phyloP scores from a whole-genome alignment of 1,284 basidiomycete genomes.

The Gomphus bonarii region DNA sequence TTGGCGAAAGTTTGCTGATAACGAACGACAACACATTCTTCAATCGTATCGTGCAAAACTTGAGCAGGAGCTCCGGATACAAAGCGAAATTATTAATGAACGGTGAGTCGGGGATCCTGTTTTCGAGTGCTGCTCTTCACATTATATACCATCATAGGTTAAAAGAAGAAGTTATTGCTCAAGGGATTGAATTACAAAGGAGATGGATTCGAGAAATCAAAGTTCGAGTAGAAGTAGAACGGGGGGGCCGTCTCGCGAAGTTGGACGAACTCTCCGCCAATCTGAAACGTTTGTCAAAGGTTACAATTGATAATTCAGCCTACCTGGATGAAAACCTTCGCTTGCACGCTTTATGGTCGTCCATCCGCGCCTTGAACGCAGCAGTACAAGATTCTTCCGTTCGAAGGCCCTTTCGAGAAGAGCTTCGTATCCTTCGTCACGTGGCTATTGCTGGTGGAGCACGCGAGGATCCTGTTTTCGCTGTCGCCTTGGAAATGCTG shows the following conservation, averaged over 20 bases:
- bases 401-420: conserved; percentile 79
- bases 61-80: conserved; percentile 76
- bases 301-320: conserved; percentile 84
- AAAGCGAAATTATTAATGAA: conserved; percentile 91
- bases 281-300: conserved; percentile 83
- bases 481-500: conserved; percentile 60
- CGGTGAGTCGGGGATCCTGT: conserved; percentile 39
- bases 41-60: conserved; percentile 82
- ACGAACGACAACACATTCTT: conserved; percentile 68
- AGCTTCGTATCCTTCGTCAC: conserved; percentile 75
- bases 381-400: conserved; percentile 44
- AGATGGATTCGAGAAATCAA: conserved; percentile 97
- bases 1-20: conserved; percentile 76
- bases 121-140: neutral
- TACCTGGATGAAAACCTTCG: conserved; percentile 87
- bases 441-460: conserved; percentile 45
- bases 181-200: conserved; percentile 95
- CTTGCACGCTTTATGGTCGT: conserved; percentile 74
- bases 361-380: conserved; percentile 53
- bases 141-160: conserved; percentile 40
- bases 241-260: conserved; percentile 90
- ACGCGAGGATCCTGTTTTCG: conserved; percentile 58
- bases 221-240: conserved; percentile 91
- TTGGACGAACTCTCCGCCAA: conserved; percentile 88
- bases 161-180: conserved; percentile 90